Conservation (phyloP, 805 yeast genomes). For the Saccharomyces jurei region DNA sequence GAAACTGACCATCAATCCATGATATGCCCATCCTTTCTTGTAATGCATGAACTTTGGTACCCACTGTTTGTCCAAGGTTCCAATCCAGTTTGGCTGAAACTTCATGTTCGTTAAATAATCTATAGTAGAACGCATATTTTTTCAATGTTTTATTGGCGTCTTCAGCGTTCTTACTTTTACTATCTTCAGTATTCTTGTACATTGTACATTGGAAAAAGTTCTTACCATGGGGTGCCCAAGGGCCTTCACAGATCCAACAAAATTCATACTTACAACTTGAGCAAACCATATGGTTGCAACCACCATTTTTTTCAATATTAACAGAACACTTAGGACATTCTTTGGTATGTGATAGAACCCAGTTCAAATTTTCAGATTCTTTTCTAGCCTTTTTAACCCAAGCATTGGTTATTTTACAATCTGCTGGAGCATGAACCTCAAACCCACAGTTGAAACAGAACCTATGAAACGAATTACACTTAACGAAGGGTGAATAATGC, state of each 20-base stretch:
- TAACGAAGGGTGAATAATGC: conserved; percentile 52
- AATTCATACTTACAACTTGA: conserved; percentile 67
- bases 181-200: conserved; percentile 38
- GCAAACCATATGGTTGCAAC: conserved; percentile 95
- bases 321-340: conserved; percentile 77
- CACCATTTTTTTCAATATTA: conserved; percentile 86
- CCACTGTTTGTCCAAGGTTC: conserved; percentile 53
- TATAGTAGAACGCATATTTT: conserved; percentile 67
- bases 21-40: conserved; percentile 61
- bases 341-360: conserved; percentile 81
- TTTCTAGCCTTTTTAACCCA: conserved; percentile 80
- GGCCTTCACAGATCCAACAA: conserved; percentile 86
- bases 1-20: conserved; percentile 83
- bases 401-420: conserved; percentile 55
- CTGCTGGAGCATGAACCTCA: conserved; percentile 79
- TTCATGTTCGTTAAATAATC: conserved; percentile 68
- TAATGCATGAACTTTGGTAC: conserved; percentile 50
- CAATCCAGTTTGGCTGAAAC: conserved; percentile 67
- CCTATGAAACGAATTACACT: conserved; percentile 55
- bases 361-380: conserved; percentile 80
- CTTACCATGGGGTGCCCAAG: conserved; percentile 65
- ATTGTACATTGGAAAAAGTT: conserved; percentile 61
- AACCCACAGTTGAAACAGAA: conserved; percentile 73
- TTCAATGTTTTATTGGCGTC: conserved; percentile 36
- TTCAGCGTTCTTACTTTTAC: conserved; percentile 17